Percentiles rank a stretch among this genome's conserved stretches.
phyloP scores from a whole-genome alignment of 2,329 filamentous ascomycete genomes.

The Arthrobotrys entomopaga region DNA sequence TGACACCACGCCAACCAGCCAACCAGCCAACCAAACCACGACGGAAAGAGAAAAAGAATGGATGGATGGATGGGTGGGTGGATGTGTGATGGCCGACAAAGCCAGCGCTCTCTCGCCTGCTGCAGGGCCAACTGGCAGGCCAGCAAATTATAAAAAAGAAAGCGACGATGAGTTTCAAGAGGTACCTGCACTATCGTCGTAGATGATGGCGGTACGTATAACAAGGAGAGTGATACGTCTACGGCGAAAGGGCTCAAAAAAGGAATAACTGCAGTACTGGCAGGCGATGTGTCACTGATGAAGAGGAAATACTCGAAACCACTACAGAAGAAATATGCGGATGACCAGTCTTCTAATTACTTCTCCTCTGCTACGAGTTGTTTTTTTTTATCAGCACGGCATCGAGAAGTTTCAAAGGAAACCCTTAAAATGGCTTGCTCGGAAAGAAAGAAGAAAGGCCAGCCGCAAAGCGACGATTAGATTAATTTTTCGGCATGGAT shows the following conservation, averaged over 20 bases:
- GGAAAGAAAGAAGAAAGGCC: not conserved
- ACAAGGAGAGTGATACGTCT: not conserved
- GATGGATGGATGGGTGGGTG: too few species aligned
- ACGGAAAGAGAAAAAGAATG: too few species aligned
- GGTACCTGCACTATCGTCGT: not conserved
- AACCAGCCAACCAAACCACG: not conserved
- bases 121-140: conserved; percentile 53
- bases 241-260: not conserved
- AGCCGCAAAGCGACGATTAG: conserved; percentile 31
- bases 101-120: conserved; percentile 34
- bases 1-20: conserved; percentile 4
- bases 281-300: not conserved
- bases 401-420: conserved; percentile 20
- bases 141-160: not conserved
- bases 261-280: too few species aligned
- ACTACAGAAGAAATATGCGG: not conserved
- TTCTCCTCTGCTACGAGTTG: too few species aligned
- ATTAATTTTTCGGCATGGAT: conserved; percentile 2
- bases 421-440: too few species aligned
- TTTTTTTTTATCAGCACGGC: conserved; percentile 8
- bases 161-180: not conserved
- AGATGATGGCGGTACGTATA: not conserved
- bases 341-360: not conserved
- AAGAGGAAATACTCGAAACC: not conserved
- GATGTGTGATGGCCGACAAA: conserved; percentile 10